Percentiles rank a stretch among this genome's conserved stretches.
Evolutionary conservation across 371 early-diverging fungal genomes (phyloP).

Genomic region (Nematocida sp.): DNA sequence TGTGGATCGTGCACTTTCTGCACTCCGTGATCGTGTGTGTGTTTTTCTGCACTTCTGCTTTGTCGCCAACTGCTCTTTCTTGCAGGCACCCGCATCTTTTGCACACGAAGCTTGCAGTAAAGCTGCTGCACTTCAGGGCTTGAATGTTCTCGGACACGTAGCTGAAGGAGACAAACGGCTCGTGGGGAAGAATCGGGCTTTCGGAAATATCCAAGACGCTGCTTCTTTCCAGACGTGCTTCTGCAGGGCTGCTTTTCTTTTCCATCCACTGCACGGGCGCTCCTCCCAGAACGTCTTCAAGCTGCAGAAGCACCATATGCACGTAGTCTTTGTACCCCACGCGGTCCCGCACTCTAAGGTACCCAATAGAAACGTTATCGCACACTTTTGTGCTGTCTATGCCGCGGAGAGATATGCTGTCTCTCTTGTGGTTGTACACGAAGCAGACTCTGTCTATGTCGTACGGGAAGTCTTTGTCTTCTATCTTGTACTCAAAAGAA

Average conservation of each 20-base stretch:
- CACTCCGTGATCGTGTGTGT: slow-evolving; percentile 14
- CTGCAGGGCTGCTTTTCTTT: background rate
- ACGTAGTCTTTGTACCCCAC: slow-evolving; percentile 47
- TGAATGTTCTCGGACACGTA: slow-evolving; percentile 16
- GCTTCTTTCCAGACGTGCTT: slow-evolving; percentile 44
- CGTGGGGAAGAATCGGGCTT: background rate
- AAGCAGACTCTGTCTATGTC: slow-evolving; percentile 48
- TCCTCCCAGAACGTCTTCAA: slow-evolving; percentile 35
- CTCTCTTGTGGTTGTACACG: slow-evolving; percentile 35
- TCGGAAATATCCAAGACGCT: slow-evolving; percentile 1
- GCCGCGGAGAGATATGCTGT: slow-evolving; percentile 30
- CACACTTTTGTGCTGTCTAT: slow-evolving; percentile 52
- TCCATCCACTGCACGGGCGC: background rate
- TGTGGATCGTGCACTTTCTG: slow-evolving; percentile 9
- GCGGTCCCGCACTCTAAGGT: slow-evolving; percentile 36
- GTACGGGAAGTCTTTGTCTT: slow-evolving; percentile 52
- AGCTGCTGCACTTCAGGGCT: background rate
- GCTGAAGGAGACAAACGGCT: background rate
- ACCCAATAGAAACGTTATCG: slow-evolving; percentile 37
- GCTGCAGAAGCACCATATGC: slow-evolving; percentile 47
- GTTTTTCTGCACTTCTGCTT: slow-evolving; percentile 17
- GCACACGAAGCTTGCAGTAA: background rate
- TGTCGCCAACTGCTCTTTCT: background rate
- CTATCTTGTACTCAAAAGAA: slow-evolving; percentile 32
- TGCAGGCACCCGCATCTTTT: slow-evolving; percentile 13